Evolutionary conservation across 2,329 filamentous ascomycete species (phyloP).

Genomic region (Ustulina deusta): DNA sequence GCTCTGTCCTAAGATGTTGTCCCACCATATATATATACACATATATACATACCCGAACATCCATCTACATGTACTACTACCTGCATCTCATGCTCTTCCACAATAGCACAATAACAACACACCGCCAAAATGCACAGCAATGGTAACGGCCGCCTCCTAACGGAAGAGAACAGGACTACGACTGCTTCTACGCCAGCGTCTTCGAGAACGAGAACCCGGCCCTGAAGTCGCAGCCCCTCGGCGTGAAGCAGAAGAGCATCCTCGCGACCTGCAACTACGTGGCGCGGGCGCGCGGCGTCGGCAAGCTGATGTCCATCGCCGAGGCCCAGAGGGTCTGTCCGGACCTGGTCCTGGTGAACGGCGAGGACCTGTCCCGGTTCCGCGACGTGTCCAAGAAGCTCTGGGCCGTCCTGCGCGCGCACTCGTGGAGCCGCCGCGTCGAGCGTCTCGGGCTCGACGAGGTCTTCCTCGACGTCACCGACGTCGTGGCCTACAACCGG

Average conservation of each 20-base stretch:
- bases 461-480: slow-evolving; percentile 86
- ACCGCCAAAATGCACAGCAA: background rate
- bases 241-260: slow-evolving; percentile 93
- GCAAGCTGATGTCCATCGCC: slow-evolving; percentile 86
- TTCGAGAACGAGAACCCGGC: slow-evolving; percentile 84
- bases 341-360: slow-evolving; percentile 85
- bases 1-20: too few relatives aligned
- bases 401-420: slow-evolving; percentile 76
- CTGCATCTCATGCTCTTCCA: background rate
- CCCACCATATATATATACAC: background rate
- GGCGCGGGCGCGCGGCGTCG: slow-evolving; percentile 77
- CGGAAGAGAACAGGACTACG: slow-evolving; percentile 70
- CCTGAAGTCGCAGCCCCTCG: slow-evolving; percentile 79
- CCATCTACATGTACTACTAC: background rate
- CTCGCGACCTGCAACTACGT: slow-evolving; percentile 95
- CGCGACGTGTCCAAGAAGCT: slow-evolving; percentile 86
- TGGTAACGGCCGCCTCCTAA: slow-evolving; percentile 1
- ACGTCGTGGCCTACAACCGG: slow-evolving; percentile 86
- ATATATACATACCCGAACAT: background rate
- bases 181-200: slow-evolving; percentile 95
- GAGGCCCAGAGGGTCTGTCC: slow-evolving; percentile 86
- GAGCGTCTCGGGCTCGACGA: slow-evolving; percentile 94
- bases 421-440: slow-evolving; percentile 81
- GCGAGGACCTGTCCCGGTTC: slow-evolving; percentile 87
- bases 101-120: background rate